phyloP scores from a whole-genome alignment of 768 basidiomycete genomes.

The Boletus bicolor region DNA sequence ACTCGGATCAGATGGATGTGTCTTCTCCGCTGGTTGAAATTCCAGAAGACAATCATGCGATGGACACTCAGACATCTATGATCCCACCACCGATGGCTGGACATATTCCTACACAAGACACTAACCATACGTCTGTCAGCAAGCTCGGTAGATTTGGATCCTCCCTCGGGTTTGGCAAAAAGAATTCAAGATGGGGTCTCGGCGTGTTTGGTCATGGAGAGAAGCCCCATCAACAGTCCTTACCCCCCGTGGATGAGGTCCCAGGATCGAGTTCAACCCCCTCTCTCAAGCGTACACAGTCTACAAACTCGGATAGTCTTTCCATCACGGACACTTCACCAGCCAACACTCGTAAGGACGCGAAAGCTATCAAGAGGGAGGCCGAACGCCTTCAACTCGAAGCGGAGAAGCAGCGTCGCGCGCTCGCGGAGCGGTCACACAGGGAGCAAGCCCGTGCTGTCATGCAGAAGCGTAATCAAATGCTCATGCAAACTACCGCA shows the following conservation, averaged over 20 bases:
- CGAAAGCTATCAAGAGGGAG: slow-evolving; percentile 79
- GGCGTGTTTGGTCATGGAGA: slow-evolving; percentile 70
- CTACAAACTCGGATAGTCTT: slow-evolving; percentile 69
- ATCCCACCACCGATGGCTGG: slow-evolving; percentile 41
- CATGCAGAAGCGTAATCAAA: slow-evolving; percentile 82
- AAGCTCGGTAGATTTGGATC: slow-evolving; percentile 57
- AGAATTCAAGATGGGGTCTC: slow-evolving; percentile 63
- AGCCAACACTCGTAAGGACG: slow-evolving; percentile 46
- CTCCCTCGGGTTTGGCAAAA: slow-evolving; percentile 64
- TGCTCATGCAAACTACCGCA: slow-evolving; percentile 55
- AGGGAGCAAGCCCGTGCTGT: slow-evolving; percentile 90
- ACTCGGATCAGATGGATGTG: slow-evolving; percentile 53
- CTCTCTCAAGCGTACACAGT: slow-evolving; percentile 75
- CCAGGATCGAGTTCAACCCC: slow-evolving; percentile 54
- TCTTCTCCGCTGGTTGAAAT: slow-evolving; percentile 47
- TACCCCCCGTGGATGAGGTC: slow-evolving; percentile 74
- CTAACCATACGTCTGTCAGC: slow-evolving; percentile 41
- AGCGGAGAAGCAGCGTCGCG: slow-evolving; percentile 81
- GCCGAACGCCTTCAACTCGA: slow-evolving; percentile 74
- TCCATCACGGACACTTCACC: slow-evolving; percentile 52
- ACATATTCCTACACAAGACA: slow-evolving; percentile 37
- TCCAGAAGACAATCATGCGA: slow-evolving; percentile 39
- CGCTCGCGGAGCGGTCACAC: slow-evolving; percentile 67
- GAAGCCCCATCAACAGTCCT: slow-evolving; percentile 55
- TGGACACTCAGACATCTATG: slow-evolving; percentile 50